Conservation (phyloP, 208 protist species). For the Acanthamoeba castellanii region DNA sequence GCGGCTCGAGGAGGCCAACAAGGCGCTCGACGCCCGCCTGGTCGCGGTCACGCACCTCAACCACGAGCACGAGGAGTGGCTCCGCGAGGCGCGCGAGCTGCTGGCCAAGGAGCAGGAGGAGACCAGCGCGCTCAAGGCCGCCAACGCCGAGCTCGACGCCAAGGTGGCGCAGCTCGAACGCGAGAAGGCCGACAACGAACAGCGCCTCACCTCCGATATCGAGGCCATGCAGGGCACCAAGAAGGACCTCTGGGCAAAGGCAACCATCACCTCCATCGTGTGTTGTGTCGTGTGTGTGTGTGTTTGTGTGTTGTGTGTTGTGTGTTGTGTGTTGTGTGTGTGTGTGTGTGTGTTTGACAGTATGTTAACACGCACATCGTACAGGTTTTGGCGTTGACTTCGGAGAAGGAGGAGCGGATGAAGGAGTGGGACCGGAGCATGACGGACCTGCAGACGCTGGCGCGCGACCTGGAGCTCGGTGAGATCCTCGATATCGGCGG, state of each 20-base stretch:
- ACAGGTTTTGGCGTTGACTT: constrained; percentile 27
- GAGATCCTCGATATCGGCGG: constrained; percentile 19
- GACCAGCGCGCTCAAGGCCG: neutral
- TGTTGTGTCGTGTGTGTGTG: too few relatives aligned
- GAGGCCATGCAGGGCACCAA: constrained; percentile 22
- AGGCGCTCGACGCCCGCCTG: neutral
- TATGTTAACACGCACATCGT: neutral
- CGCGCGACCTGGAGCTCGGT: neutral
- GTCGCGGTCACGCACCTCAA: constrained; percentile 23
- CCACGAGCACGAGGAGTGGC: constrained; percentile 27
- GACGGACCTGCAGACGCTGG: neutral
- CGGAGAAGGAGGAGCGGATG: constrained; percentile 29
- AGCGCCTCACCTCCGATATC: neutral
- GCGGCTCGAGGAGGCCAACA: constrained; percentile 6
- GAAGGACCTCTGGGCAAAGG: constrained; percentile 53
- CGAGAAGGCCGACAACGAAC: constrained; percentile 1
- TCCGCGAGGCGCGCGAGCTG: constrained; percentile 18
- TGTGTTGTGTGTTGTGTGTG: too few relatives aligned
- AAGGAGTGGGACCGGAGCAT: constrained; percentile 39
- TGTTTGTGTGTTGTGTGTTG: neutral
- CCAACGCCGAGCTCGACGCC: neutral
- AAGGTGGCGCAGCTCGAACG: neutral
- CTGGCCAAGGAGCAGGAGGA: constrained; percentile 19
- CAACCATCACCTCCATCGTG: neutral
- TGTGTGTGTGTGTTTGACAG: too few relatives aligned